Evolutionary conservation across 129 eudicot species (phyloP), one percentile per base, ranked within the genome.

Genomic region (Artemisia tridentata): DNA sequence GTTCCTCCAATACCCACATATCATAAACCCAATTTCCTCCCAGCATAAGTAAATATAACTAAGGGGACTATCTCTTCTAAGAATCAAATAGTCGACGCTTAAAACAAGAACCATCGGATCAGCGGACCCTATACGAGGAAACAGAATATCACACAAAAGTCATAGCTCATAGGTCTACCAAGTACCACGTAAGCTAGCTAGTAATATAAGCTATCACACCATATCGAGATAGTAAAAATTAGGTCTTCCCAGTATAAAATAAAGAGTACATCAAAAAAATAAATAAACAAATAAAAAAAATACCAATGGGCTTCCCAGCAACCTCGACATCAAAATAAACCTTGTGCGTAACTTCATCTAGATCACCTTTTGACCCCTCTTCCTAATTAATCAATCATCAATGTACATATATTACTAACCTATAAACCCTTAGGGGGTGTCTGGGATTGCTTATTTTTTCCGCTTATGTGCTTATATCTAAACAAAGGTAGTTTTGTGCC

Each of bases 271-370:
- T n/a, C n/a, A n/a, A 38, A n/a, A 38, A 38, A 7, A 38, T 7
- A 38, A 10, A 0, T 17, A 34, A 23, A 11, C 45, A 11, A 6
- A 3, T 16, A 15, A 8, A 2, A 60, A 5, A 61, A 67, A 62
- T 78, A 67, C 98, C 98, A 59, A 78, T 68, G 59, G 84, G 87
- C 59, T 89, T 85, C 67, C 90, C 98, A 72, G 70, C 83, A 75
- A 93, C 85, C 65, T 87, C 84, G 41, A 93, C 81, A 75, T 93
- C 98, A 70, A 93, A 93, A 85, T 75, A 93, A 43, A 93, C 92
- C 66, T 74, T 85, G 79, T 78, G 88, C 7, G 98, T 93, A 43
- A 93, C 90, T 72, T 86, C 82, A 79, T 87, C 88, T 51, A 77
- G 72, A 78, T 76, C 84, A 63, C 80, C 86, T 9, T 61, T 82